phyloP scores from a whole-genome alignment of 495 filamentous ascomycete genomes.

The Penicillium tannophilum region DNA sequence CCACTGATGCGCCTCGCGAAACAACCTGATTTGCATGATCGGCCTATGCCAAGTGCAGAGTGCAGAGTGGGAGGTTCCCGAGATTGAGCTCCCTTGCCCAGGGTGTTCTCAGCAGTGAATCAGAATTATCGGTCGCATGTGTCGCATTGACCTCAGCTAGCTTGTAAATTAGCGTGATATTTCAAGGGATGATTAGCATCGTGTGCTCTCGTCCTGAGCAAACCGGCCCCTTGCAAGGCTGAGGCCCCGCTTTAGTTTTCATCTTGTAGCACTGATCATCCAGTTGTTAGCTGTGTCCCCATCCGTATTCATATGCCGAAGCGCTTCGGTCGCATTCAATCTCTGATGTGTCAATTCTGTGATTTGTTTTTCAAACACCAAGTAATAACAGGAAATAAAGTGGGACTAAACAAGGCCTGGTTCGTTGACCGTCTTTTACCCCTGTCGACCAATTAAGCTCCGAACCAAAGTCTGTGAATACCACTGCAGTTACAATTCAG shows the following conservation, averaged over 20 bases:
- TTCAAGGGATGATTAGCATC: constrained; percentile 21
- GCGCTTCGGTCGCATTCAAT: not conserved
- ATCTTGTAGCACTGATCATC: not conserved
- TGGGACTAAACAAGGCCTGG: not conserved
- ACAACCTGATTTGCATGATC: constrained; percentile 30
- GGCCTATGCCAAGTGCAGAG: constrained; percentile 6
- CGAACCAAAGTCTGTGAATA: not conserved
- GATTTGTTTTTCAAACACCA: not conserved
- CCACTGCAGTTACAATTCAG: not conserved
- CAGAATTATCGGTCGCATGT: not conserved
- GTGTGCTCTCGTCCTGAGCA: constrained; percentile 1
- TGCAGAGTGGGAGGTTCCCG: too few relatives aligned
- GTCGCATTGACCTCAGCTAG: constrained; percentile 15
- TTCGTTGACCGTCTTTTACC: not conserved
- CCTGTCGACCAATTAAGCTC: not conserved
- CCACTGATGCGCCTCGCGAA: constrained; percentile 16
- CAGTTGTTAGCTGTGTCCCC: not conserved
- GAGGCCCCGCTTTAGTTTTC: constrained; percentile 6
- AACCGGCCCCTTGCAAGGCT: constrained; percentile 22
- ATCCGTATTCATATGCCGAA: not conserved
- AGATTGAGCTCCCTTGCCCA: not conserved
- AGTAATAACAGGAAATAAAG: not conserved
- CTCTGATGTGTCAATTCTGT: not conserved
- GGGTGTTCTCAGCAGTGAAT: not conserved
- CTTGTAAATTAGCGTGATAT: constrained; percentile 17